Base-by-base conservation (phyloP, 2,329 filamentous ascomycete species). In the Thielaviopsis euricoi region DNA sequence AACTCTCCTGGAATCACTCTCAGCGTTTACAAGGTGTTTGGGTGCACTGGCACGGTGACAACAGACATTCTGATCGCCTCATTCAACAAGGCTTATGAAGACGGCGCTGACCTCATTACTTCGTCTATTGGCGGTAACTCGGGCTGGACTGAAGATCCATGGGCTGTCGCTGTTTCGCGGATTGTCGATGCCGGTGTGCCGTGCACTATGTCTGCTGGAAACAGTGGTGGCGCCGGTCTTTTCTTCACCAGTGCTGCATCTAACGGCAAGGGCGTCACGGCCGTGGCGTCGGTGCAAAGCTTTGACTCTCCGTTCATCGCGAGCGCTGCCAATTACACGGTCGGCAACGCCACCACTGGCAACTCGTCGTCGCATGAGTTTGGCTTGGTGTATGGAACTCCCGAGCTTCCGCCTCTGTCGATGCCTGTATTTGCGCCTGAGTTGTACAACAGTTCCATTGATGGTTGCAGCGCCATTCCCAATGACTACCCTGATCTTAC, bases 81-180 rank as follows among this genome's bases (percentile, higher is more conserved):
- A 9, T 73, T 72, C 62, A 70, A 71, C 58, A 70, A 65, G 61
- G 74, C 74, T 0, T 72, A 70, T 48, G 69, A 74, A 53, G 72
- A 71, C 21, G 70, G 69, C 2, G 65, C 64, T 53, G 64, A 69
- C n/a, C 64, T 70, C 56, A 69, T 71, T 58, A 67, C 65, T 15
- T 61, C 63, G 33, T 68, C 66, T 3, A 58, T 66, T 3, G 67
- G 66, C n/a, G 60, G 63, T 4, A 55, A 61, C 10, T 63, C 60
- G 1, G 66, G 66, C 7, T 70, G 66, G 66, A 60, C 64, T 21
- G 60, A 64, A 26, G 62, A 66, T 17, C 63, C 64, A 0, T 64
- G 63, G 53, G 62, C 65, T 1, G 59, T 66, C 6, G 64, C 63
- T 1, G 64, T 63, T 15, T 62, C 63, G 22, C 65, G 67, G 6